Percentiles rank a stretch among this genome's conserved stretches.
Conservation (phyloP, 2,329 filamentous ascomycete species). For the Colletotrichum chlorophyti region DNA sequence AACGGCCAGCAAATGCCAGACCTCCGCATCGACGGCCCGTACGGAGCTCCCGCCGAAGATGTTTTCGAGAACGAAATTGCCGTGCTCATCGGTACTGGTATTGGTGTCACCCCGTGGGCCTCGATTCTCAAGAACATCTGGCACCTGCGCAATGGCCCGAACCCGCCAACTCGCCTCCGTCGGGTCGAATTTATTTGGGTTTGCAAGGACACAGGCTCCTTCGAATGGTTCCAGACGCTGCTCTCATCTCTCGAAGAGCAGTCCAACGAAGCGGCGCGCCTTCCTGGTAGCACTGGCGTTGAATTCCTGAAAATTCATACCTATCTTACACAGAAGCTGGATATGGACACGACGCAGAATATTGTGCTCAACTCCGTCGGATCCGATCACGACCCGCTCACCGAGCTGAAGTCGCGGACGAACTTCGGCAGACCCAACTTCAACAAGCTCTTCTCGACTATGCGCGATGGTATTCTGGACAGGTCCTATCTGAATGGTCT, state of each 20-base stretch:
- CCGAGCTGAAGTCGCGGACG: constrained; percentile 86
- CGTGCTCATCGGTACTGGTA: constrained; percentile 84
- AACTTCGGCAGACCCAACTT: constrained; percentile 97
- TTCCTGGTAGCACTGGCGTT: constrained; percentile 69
- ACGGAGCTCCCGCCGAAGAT: constrained; percentile 95
- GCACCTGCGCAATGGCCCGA: constrained; percentile 89
- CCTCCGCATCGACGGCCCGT: constrained; percentile 92
- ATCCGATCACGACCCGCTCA: constrained; percentile 85
- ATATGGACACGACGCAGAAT: constrained; percentile 92
- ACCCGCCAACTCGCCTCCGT: constrained; percentile 86
- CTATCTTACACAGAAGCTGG: constrained; percentile 92
- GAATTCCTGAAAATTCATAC: constrained; percentile 98
- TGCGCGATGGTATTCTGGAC: constrained; percentile 88
- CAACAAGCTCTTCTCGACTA: constrained; percentile 75
- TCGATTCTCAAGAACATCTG: constrained; percentile 96
- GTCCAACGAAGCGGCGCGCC: constrained; percentile 71
- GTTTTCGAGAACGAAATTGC: constrained; percentile 94
- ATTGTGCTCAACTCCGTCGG: constrained; percentile 97
- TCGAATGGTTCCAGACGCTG: constrained; percentile 98
- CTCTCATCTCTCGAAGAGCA: constrained; percentile 90
- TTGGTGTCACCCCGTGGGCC: constrained; percentile 87
- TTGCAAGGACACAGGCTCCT: constrained; percentile 92
- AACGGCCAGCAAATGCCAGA: constrained; percentile 92
- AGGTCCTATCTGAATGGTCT: constrained; percentile 85
- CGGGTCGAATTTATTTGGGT: constrained; percentile 99